These are phyloP conservation scores for Eimeria maxima DNA, from an alignment of 169 alveolate genomes.

Conservation along the genomic window DNA sequence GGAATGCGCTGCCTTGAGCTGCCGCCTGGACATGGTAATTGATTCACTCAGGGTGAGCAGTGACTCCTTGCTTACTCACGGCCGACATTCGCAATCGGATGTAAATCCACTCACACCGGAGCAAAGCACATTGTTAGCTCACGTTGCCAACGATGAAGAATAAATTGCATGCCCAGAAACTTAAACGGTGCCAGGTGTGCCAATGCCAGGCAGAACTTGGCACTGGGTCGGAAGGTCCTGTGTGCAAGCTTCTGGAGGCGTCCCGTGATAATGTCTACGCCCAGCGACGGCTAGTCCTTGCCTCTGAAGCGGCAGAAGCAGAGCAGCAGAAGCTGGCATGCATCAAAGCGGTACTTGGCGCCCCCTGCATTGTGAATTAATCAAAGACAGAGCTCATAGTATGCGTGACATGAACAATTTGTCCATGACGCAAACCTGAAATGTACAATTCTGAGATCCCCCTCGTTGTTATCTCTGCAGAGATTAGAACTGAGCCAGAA, in stretches of 20 bases:
- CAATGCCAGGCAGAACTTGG: slow-evolving; percentile 13
- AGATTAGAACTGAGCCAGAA: slow-evolving; percentile 42
- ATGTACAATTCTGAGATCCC: not conserved
- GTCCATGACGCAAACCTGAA: not conserved
- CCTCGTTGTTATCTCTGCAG: not conserved
- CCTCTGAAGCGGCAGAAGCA: slow-evolving; percentile 66
- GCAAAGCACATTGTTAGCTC: too few species aligned
- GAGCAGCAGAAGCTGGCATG: slow-evolving; percentile 32
- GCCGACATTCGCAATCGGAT: not conserved
- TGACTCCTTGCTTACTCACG: not conserved
- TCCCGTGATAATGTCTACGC: not conserved
- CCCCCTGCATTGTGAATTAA: not conserved
- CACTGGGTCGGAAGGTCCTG: not conserved
- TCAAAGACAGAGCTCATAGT: not conserved
- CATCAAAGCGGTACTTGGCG: slow-evolving; percentile 14
- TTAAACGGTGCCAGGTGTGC: not conserved
- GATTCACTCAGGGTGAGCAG: slow-evolving; percentile 45
- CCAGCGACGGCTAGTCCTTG: slow-evolving; percentile 54
- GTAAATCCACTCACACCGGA: not conserved
- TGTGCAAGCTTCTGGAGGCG: slow-evolving; percentile 51
- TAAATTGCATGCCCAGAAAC: not conserved
- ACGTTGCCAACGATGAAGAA: not conserved
- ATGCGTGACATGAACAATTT: not conserved
- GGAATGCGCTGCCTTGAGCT: slow-evolving; percentile 47
- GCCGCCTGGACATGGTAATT: slow-evolving; percentile 5